Evolutionary conservation across 2,329 filamentous ascomycete genomes (phyloP).

Genomic region (Diaporthe eres): DNA sequence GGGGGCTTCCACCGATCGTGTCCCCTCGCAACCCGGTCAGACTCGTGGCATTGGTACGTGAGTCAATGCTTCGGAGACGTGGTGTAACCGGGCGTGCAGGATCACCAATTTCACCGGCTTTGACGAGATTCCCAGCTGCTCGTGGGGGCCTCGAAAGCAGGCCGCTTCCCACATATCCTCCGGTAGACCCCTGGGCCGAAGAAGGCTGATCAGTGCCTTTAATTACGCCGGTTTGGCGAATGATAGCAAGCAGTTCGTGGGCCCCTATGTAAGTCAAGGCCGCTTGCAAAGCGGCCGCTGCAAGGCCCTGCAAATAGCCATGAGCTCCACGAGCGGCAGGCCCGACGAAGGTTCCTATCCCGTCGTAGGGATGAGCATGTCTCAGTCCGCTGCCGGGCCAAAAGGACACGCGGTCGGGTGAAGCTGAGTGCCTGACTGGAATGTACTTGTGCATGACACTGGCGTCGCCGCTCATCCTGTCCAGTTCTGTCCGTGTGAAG

Average conservation of each 20-base stretch:
- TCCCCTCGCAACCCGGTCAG: constrained; percentile 31
- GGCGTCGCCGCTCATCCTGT: constrained; percentile 24
- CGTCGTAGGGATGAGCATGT: constrained; percentile 27
- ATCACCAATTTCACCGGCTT: constrained; percentile 19
- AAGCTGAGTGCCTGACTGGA: constrained; percentile 25
- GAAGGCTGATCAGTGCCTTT: constrained; percentile 29
- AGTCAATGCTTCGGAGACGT: constrained; percentile 32
- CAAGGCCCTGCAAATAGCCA: constrained; percentile 14
- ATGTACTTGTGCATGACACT: constrained; percentile 27
- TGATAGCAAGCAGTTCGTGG: constrained; percentile 23
- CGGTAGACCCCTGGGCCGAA: constrained; percentile 4
- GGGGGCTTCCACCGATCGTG: constrained; percentile 27
- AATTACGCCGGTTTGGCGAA: constrained; percentile 29
- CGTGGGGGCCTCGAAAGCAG: constrained; percentile 29
- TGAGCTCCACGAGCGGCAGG: constrained; percentile 24
- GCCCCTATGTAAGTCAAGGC: constrained; percentile 25
- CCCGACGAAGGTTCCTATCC: constrained; percentile 13
- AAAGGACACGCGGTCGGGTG: constrained; percentile 16
- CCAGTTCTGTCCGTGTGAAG: constrained; percentile 27
- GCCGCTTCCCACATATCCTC: constrained; percentile 30
- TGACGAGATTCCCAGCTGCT: constrained; percentile 8
- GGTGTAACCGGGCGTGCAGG: constrained; percentile 24
- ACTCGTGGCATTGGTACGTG: constrained; percentile 33
- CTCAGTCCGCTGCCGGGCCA: constrained; percentile 27
- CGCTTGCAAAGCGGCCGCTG: constrained; percentile 4